Percentiles rank a stretch among this genome's conserved stretches.
These are phyloP conservation scores for Martiniozyma asiatica DNA, from an alignment of 1,139 yeast genomes.

Conservation along the genomic window DNA sequence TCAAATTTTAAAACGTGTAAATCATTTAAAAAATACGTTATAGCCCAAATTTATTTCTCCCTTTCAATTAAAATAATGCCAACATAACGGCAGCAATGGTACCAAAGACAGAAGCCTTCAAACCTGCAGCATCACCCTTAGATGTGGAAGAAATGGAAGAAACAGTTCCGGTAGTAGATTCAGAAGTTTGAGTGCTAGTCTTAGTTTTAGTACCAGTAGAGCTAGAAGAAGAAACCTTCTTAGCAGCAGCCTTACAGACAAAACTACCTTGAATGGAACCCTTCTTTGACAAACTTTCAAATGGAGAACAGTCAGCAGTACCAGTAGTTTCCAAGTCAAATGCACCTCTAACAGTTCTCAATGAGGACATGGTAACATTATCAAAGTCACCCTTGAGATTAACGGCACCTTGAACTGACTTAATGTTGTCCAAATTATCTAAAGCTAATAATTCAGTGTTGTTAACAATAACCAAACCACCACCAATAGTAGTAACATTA, in stretches of 20 bases:
- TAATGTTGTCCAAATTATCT: conserved; percentile 62
- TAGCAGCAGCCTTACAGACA: conserved; percentile 48
- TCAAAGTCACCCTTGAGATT: conserved; percentile 68
- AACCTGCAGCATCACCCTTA: conserved; percentile 17
- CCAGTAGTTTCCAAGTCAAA: conserved; percentile 69
- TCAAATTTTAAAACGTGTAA: too few relatives aligned
- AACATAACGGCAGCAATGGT: conserved; percentile 52
- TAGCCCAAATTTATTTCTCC: too few relatives aligned
- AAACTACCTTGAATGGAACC: conserved; percentile 88
- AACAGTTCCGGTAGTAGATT: conserved; percentile 11
- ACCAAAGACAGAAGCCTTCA: conserved; percentile 38
- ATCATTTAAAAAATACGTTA: too few relatives aligned
- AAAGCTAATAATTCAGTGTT: conserved; percentile 59
- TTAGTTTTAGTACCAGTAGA: conserved; percentile 21
- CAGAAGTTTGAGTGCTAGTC: conserved; percentile 11
- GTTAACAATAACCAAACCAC: conserved; percentile 81
- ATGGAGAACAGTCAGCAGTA: conserved; percentile 69
- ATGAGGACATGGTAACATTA: conserved; percentile 61
- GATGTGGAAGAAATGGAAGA: conserved; percentile 15
- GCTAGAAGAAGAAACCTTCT: conserved; percentile 31
- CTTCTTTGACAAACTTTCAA: conserved; percentile 52
- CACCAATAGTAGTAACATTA: conserved; percentile 59
- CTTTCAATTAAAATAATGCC: conserved; percentile 57
- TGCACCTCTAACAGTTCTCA: conserved; percentile 82
- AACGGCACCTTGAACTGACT: conserved; percentile 80